These are phyloP conservation scores for Brassica rapa DNA, from an alignment of 345 rosid species.

Conservation along the genomic window DNA sequence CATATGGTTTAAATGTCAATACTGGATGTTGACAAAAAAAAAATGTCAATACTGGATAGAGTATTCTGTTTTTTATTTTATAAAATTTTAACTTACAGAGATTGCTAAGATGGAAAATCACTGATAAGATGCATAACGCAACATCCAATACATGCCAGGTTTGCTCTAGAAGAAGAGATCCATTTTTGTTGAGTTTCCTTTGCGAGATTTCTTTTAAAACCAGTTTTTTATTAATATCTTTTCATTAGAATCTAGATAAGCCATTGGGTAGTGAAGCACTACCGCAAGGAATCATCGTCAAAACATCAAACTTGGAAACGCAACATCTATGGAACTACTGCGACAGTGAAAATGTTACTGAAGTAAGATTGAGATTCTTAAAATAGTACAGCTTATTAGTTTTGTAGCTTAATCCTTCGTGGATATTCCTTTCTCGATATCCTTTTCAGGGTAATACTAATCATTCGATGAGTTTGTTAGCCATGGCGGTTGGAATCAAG, in stretches of 20 bases:
- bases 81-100: conserved; percentile 47
- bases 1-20: neutral
- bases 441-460: conserved; percentile 47
- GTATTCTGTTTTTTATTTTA: neutral
- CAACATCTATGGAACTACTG: conserved; percentile 55
- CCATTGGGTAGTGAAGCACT: conserved; percentile 62
- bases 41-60: conserved; percentile 1
- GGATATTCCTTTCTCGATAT: neutral
- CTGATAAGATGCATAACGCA: conserved; percentile 40
- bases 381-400: neutral
- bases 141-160: conserved; percentile 62
- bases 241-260: conserved; percentile 49
- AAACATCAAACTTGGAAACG: conserved; percentile 63
- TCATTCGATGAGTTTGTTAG: conserved; percentile 54
- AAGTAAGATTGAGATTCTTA: neutral
- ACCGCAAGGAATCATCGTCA: conserved; percentile 64
- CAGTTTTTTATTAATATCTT: neutral
- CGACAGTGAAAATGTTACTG: conserved; percentile 41
- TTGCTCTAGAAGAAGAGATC: conserved; percentile 21
- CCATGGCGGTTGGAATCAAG: conserved; percentile 73
- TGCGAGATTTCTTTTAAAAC: neutral
- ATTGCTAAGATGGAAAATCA: conserved; percentile 48
- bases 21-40: neutral
- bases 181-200: neutral
- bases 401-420: neutral